Evolutionary conservation across 352 stramenopile species (phyloP).

Genomic region (Albugo laibachii): DNA sequence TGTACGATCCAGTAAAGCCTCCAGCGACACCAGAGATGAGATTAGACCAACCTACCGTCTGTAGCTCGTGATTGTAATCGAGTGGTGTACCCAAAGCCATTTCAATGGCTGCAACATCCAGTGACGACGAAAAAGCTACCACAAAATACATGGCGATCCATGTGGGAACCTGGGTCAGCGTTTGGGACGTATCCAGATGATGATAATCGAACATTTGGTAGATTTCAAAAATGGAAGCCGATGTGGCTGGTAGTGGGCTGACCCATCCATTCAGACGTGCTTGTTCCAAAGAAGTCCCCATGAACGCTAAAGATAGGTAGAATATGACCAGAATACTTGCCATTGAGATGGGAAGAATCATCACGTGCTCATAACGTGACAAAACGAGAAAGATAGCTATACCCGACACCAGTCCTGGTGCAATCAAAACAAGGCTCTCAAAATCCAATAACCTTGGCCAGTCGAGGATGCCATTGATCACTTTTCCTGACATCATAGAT

Average conservation of each 20-base stretch:
- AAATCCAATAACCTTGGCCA: constrained; percentile 62
- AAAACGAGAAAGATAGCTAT: constrained; percentile 72
- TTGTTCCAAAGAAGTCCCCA: constrained; percentile 66
- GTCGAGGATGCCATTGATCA: constrained; percentile 76
- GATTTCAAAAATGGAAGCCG: constrained; percentile 41
- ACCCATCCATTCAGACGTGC: constrained; percentile 86
- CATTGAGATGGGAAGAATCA: constrained; percentile 78
- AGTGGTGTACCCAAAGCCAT: constrained; percentile 87
- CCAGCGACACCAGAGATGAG: constrained; percentile 88
- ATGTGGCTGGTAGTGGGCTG: constrained; percentile 35
- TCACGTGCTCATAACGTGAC: constrained; percentile 60
- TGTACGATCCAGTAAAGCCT: constrained; percentile 97
- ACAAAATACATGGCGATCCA: constrained; percentile 97
- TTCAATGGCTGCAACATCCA: constrained; percentile 96
- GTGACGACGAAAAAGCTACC: constrained; percentile 92
- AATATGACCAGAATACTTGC: constrained; percentile 70
- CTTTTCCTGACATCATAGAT: constrained; percentile 77
- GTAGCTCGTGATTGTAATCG: constrained; percentile 90
- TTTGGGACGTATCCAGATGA: constrained; percentile 30
- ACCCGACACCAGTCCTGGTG: constrained; percentile 68
- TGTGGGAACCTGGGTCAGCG: constrained; percentile 65
- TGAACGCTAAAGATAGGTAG: constrained; percentile 57
- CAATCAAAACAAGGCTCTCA: constrained; percentile 65
- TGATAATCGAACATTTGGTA: constrained; percentile 65
- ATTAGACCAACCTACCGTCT: constrained; percentile 93